Conservation (phyloP, 169 alveolate genomes). For the Eimeria necatrix region DNA sequence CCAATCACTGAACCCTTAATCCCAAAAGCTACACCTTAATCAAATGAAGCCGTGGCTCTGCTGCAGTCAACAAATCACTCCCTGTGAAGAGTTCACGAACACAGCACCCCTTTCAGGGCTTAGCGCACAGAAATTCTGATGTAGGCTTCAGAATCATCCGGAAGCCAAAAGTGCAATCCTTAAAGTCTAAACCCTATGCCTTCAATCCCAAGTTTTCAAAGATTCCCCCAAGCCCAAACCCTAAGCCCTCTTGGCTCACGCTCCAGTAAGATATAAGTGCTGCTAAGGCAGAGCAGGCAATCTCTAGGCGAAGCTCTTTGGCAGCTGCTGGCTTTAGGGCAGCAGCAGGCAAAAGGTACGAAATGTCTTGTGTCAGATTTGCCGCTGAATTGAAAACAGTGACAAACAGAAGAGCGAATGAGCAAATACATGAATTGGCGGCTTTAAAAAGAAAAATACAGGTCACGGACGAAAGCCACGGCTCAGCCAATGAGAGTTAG, state of each 20-base stretch:
- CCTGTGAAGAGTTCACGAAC: no score
- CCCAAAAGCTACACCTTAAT: background rate
- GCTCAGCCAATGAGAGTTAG: no score
- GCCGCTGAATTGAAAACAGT: background rate
- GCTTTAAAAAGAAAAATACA: no score
- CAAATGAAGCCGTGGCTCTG: background rate
- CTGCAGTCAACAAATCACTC: no score
- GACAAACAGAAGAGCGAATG: background rate
- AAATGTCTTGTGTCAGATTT: background rate
- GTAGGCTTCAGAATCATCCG: background rate
- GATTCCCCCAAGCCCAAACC: background rate
- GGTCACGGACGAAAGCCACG: no score
- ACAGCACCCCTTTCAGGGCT: no score
- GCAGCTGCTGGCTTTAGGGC: slow-evolving; percentile 47
- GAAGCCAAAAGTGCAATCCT: background rate
- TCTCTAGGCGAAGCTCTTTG: slow-evolving; percentile 2
- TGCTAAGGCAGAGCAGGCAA: slow-evolving; percentile 18
- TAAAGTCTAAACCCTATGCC: background rate
- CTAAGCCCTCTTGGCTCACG: slow-evolving; percentile 28
- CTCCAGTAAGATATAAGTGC: slow-evolving; percentile 56
- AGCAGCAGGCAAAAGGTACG: background rate
- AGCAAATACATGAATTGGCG: background rate
- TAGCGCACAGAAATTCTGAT: no score
- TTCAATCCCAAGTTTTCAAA: background rate
- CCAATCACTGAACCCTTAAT: slow-evolving; percentile 14